Percentiles rank a stretch among this genome's conserved stretches.
Conservation (phyloP, 495 filamentous ascomycete genomes). For the Lepidopterella palustris region DNA sequence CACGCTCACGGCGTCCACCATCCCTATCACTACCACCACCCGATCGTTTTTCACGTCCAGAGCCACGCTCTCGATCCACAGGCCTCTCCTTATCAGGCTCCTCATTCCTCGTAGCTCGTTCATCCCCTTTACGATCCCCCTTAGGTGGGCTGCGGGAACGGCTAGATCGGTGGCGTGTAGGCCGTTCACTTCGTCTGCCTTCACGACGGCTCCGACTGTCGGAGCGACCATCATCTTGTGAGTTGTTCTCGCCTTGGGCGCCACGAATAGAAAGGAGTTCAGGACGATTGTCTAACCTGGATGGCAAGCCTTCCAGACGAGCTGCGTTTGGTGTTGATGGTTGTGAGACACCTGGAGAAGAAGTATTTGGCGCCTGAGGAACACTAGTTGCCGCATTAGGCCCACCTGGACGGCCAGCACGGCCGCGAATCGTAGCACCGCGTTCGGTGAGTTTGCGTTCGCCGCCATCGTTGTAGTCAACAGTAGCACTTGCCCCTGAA, state of each 20-base stretch:
- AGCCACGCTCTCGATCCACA: neutral
- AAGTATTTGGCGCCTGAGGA: neutral
- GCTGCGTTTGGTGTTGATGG: neutral
- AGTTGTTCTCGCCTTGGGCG: neutral
- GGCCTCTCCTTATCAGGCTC: neutral
- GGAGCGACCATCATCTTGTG: constrained; percentile 16
- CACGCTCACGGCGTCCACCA: neutral
- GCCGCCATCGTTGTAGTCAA: no score
- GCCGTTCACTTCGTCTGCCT: constrained; percentile 16
- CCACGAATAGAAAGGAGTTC: constrained; percentile 3
- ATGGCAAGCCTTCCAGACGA: neutral
- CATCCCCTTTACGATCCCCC: constrained; percentile 11
- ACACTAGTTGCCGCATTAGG: neutral
- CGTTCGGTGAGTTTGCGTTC: neutral
- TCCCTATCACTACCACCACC: neutral
- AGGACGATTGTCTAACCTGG: neutral
- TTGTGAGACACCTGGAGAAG: constrained; percentile 1
- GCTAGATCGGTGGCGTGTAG: constrained; percentile 16
- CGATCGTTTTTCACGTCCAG: constrained; percentile 4
- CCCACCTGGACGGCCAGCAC: neutral
- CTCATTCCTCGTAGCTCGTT: neutral
- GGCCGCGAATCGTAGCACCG: constrained; percentile 5
- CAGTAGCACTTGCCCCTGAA: no score
- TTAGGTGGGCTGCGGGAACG: constrained; percentile 11
- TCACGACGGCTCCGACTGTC: constrained; percentile 17